phyloP scores from a whole-genome alignment of 495 filamentous ascomycete genomes.

The Penicillium cosmopolitanum region DNA sequence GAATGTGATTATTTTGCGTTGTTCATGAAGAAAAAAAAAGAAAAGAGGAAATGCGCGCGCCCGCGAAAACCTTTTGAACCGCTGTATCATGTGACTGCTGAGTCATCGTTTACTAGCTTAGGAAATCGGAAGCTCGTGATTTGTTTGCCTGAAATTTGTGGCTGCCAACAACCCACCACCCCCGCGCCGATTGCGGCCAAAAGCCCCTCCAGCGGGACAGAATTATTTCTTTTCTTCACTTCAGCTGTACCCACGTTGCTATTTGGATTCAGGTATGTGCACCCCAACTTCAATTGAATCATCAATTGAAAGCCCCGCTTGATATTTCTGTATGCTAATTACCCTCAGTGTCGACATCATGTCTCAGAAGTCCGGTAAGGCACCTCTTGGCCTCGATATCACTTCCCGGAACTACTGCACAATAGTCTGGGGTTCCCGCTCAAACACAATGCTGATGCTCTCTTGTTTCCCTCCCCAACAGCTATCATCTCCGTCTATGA shows the following conservation, averaged over 20 bases:
- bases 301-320: slow-evolving; percentile 10
- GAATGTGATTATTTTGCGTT: slow-evolving; percentile 69
- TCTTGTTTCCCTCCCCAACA: slow-evolving; percentile 38
- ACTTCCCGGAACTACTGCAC: slow-evolving; percentile 24
- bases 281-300: neutral
- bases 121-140: neutral
- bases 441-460: slow-evolving; percentile 17
- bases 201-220: slow-evolving; percentile 30
- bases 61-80: slow-evolving; percentile 25
- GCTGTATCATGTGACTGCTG: slow-evolving; percentile 21
- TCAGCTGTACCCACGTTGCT: slow-evolving; percentile 17
- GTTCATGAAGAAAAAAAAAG: slow-evolving; percentile 60
- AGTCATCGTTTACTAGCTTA: neutral
- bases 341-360: slow-evolving; percentile 37
- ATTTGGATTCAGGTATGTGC: slow-evolving; percentile 29
- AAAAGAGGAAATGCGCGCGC: slow-evolving; percentile 29
- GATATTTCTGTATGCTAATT: slow-evolving; percentile 12
- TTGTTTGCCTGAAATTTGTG: slow-evolving; percentile 5
- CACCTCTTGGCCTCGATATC: slow-evolving; percentile 24
- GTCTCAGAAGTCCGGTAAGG: slow-evolving; percentile 51
- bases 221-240: slow-evolving; percentile 30
- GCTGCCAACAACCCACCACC: slow-evolving; percentile 4
- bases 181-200: slow-evolving; percentile 32
- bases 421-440: slow-evolving; percentile 13
- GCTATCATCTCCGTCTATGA: slow-evolving; percentile 98